Evolutionary conservation across 176 grass and related monocot genomes (phyloP), one percentile per base, ranked within the genome.

Genomic region (Sorghum bicolor): DNA sequence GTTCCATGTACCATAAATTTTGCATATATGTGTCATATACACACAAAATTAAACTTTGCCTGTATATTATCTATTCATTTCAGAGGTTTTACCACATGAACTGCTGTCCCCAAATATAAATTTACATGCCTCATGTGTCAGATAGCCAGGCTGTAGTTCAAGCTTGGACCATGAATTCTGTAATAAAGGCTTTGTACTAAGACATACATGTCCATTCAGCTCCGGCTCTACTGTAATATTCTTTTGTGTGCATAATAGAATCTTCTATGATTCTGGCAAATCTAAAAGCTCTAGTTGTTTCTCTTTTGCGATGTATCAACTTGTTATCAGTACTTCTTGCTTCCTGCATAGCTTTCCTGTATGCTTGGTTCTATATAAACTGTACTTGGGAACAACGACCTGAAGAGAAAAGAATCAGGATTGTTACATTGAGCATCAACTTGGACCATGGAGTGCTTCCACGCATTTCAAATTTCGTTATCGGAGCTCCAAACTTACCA

Each of bases 41-140:
- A 83, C 24, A 75, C 31, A n/a, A 70, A 58, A 17, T 62, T 69
- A 16, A 66, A 84, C 37, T 74, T 74, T 79, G 34, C 44, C 24
- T 84, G 67, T 87, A 74, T 69, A 77, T 76, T 78, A 57, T 52
- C 61, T 65, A 68, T 75, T 57, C 44, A 67, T 74, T 80, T 84
- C 61, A 80, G 61, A 30, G 76, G 15, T 78, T 79, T 50, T 87
- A 63, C 16, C 67, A 26, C 57, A 60, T 67, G 30, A 67, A 63
- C 28, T 80, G 10, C 1, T 74, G 10, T 74, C 38, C 47, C 69
- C 22, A 67, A 67, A 24, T 84, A 45, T 37, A 83, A 76, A 74
- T 32, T 30, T 75, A 45, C 75, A 62, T 0, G 13, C 17, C 6
- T 50, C 65, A 33, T 87, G 28, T 44, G 24, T 80, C 30, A 7